phyloP scores from a whole-genome alignment of 2,329 filamentous ascomycete genomes.

The Fusarium continuum region DNA sequence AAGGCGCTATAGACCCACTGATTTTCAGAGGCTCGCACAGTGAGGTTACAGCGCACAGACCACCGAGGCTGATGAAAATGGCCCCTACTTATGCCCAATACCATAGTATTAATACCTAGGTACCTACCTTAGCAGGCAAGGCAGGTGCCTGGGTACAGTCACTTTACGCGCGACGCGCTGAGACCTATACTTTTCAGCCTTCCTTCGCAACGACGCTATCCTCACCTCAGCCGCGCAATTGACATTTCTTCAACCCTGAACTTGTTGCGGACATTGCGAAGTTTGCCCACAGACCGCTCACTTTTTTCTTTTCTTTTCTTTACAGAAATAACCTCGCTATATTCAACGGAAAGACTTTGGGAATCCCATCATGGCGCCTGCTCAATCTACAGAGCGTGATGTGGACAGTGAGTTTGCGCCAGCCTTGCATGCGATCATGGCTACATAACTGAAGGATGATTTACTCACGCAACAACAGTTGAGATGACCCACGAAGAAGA shows the following conservation, averaged over 20 bases:
- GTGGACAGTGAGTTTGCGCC: constrained; percentile 47
- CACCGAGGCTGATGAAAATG: too few species aligned
- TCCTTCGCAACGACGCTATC: constrained; percentile 31
- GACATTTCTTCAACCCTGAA: constrained; percentile 20
- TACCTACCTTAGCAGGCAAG: too few species aligned
- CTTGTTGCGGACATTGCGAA: not conserved
- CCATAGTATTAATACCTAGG: too few species aligned
- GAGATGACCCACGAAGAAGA: constrained; percentile 70
- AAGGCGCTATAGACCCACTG: too few species aligned
- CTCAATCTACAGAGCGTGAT: constrained; percentile 49
- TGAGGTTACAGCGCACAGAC: too few species aligned
- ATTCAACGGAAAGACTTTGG: not conserved
- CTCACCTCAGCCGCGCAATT: constrained; percentile 34
- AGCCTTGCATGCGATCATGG: constrained; percentile 2
- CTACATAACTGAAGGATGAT: not conserved
- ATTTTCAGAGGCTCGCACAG: too few species aligned
- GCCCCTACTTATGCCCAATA: too few species aligned
- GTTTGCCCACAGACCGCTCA: not conserved
- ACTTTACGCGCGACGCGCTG: constrained; percentile 54
- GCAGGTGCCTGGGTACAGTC: too few species aligned
- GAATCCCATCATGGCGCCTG: constrained; percentile 48
- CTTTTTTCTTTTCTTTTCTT: not conserved
- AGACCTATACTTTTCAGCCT: constrained; percentile 44
- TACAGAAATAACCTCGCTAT: not conserved
- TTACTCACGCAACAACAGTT: constrained; percentile 40